These are phyloP conservation scores for Parietichytrium sp. DNA, from an alignment of 108 stramenopile species.

Conservation along the genomic window DNA sequence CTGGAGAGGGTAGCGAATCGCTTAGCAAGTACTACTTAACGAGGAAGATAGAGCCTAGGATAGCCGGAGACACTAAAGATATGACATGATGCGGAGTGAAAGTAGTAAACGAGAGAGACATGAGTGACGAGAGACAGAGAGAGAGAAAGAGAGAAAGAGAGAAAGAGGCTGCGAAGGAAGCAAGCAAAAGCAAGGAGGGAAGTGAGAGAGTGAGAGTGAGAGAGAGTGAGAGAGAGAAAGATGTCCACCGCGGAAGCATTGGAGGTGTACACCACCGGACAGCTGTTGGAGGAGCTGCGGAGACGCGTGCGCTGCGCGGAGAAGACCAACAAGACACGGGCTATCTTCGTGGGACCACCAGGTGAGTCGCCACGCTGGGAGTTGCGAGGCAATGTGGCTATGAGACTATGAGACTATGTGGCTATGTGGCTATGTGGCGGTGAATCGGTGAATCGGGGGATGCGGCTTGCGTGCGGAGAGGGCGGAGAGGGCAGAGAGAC, in stretches of 20 bases:
- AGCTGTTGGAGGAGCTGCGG: conserved; percentile 33
- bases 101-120: no score
- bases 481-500: neutral
- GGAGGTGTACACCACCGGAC: conserved; percentile 21
- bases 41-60: no score
- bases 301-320: conserved; percentile 34
- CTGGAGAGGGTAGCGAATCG: no score
- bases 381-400: neutral
- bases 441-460: neutral
- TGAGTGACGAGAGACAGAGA: no score
- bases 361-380: neutral
- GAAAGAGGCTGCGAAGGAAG: no score
- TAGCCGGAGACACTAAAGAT: no score
- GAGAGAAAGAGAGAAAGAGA: no score
- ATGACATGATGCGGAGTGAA: no score
- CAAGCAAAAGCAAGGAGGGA: no score
- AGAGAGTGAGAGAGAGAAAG: no score
- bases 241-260: conserved; percentile 19
- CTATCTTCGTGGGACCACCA: conserved; percentile 30
- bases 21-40: no score
- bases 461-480: neutral
- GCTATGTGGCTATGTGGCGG: neutral
- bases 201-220: no score
- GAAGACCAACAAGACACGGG: conserved; percentile 38
- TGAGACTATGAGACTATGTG: neutral